Base-by-base conservation (phyloP, 1,284 basidiomycete species). In the Lentinus polychrous region DNA sequence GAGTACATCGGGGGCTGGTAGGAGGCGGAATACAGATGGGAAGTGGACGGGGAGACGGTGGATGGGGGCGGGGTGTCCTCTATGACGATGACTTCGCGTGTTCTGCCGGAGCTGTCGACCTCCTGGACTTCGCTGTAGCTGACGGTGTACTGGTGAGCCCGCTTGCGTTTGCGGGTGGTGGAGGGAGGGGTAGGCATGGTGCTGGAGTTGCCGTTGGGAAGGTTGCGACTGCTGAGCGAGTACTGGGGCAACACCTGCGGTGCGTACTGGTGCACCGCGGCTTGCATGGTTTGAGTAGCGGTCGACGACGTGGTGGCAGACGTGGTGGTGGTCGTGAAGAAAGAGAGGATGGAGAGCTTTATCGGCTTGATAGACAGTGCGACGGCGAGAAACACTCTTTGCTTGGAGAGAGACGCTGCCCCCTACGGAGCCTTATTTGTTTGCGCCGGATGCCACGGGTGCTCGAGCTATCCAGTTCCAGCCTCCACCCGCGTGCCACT, bases 51-150 rank as follows among this genome's bases (percentile, higher is more conserved):
- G 48, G 86, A 86, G 61, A 83, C 77, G 45, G 86, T 87, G 46
- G 82, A 78, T 48, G 84, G 81, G 44, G 87, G 86, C 17, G 77
- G 88, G 43, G 88, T 89, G 70, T 91, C 88, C 58, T 91, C 88
- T 64, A 91, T 90, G 58, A 91, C 83, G 66, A 91, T 90, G 60
- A 91, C 85, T 64, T 91, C 88, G 45, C 88, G 73, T 38, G 87
- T 72, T 55, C 75, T 72, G 55, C 88, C 87, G 45, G 82, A 70
- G 59, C 72, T 75, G 66, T 91, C 87, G 62, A 88, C 75, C 66
- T 91, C 88, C 57, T 90, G 81, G 34, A 90, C 84, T 63, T 90
- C 86, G 61, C 82, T 86, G 71, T 89, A 90, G 69, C 77, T 83
- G 65, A 89, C 83, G 27, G 81, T 83, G 65, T 78, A 85, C 59